Conservation (phyloP, 768 basidiomycete species). For the Mycena belliarum region DNA sequence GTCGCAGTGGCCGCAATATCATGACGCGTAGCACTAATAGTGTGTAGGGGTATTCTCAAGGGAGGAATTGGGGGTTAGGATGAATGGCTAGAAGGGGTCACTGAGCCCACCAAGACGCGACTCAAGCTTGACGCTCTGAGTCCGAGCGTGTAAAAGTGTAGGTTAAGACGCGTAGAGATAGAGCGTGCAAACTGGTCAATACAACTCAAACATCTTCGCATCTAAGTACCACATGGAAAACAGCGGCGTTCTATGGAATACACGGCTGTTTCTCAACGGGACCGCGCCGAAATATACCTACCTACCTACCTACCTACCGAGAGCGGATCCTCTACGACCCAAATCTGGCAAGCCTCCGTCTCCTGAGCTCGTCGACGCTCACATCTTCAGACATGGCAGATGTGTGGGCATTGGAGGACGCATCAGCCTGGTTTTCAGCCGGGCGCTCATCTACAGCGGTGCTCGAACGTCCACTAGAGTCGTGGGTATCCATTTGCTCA, state of each 20-base stretch:
- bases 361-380: conserved; percentile 18
- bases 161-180: too few relatives aligned
- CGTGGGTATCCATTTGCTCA: conserved; percentile 18
- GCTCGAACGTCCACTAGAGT: neutral
- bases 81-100: neutral
- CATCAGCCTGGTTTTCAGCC: neutral
- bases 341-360: conserved; percentile 22
- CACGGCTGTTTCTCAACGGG: too few relatives aligned
- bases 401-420: neutral
- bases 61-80: neutral
- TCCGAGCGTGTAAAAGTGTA: too few relatives aligned
- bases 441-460: neutral
- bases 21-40: neutral
- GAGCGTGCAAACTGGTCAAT: too few relatives aligned
- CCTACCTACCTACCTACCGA: too few relatives aligned
- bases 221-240: too few relatives aligned
- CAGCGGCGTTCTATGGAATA: too few relatives aligned
- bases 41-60: neutral
- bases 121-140: too few relatives aligned
- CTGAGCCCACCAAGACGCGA: neutral
- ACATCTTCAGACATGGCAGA: conserved; percentile 6
- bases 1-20: conserved; percentile 2
- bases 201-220: too few relatives aligned
- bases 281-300: too few relatives aligned
- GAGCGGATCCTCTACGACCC: conserved; percentile 11